Conservation (phyloP, 2,329 filamentous ascomycete species). For the Calycina marina region DNA sequence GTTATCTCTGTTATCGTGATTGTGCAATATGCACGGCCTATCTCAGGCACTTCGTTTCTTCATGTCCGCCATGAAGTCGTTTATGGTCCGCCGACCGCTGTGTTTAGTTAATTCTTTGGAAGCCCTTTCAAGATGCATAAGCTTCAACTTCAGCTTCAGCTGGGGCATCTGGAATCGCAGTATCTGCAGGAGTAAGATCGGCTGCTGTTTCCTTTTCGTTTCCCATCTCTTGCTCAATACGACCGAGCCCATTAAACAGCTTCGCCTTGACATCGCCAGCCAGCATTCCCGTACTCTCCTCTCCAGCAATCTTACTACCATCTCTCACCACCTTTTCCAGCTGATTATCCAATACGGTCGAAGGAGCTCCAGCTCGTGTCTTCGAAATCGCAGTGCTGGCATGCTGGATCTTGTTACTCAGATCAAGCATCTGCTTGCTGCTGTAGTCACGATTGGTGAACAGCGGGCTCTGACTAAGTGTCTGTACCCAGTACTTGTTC, state of each 20-base stretch:
- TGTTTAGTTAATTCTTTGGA: no score
- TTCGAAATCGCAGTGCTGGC: conserved; percentile 31
- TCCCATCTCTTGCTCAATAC: background rate
- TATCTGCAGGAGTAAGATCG: no score
- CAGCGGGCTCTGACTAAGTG: conserved; percentile 77
- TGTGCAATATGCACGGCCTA: no score
- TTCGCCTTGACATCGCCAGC: conserved; percentile 33
- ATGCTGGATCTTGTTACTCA: conserved; percentile 68
- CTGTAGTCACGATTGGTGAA: conserved; percentile 87
- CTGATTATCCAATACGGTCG: conserved; percentile 28
- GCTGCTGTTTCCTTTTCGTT: no score
- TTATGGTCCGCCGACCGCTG: no score
- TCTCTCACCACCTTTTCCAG: conserved; percentile 39
- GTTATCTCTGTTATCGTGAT: no score
- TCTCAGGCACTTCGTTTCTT: no score
- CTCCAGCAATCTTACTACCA: conserved; percentile 40
- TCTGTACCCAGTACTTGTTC: conserved; percentile 99
- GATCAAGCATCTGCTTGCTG: conserved; percentile 81
- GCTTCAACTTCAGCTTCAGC: no score
- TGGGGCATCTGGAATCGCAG: no score
- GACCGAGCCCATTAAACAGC: conserved; percentile 27
- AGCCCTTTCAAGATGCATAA: no score
- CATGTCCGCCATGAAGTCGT: no score
- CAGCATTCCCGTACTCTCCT: conserved; percentile 30
- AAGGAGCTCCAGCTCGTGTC: conserved; percentile 9